Conservation (phyloP, 1,284 basidiomycete genomes). For the Lentinula novae-zelandiae region DNA sequence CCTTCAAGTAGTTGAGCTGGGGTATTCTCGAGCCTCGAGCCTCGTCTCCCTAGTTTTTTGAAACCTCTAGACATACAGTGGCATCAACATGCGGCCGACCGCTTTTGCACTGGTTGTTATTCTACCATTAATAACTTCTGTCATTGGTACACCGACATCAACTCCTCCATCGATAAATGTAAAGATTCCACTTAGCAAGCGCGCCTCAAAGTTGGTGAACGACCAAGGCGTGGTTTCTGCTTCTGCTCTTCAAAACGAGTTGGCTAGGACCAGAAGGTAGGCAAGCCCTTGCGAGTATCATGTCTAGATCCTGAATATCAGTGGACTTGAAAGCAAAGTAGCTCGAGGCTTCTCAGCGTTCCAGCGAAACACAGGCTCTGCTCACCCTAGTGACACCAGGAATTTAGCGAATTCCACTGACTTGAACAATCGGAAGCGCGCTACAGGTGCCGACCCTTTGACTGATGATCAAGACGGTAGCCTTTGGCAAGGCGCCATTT, state of each 20-base stretch:
- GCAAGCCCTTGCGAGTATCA: background rate
- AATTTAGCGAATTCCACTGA: background rate
- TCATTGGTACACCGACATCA: background rate
- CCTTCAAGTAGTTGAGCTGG: background rate
- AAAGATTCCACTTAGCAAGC: conserved; percentile 21
- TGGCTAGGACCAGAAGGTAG: conserved; percentile 19
- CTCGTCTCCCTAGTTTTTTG: background rate
- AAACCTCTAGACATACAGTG: background rate
- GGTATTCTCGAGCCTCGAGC: background rate
- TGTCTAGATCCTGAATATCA: background rate
- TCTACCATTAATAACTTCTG: background rate
- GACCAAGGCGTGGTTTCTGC: conserved; percentile 23
- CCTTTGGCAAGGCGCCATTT: conserved; percentile 33
- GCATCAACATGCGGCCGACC: background rate
- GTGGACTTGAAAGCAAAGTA: conserved; percentile 32
- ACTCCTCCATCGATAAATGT: background rate
- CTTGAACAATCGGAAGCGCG: conserved; percentile 16
- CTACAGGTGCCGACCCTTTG: conserved; percentile 25
- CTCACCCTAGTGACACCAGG: conserved; percentile 27
- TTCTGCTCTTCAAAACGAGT: conserved; percentile 18
- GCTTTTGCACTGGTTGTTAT: background rate
- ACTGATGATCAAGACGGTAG: conserved; percentile 27
- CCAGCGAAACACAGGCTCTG: conserved; percentile 33
- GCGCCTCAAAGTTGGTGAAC: conserved; percentile 17
- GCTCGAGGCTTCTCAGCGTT: conserved; percentile 31